phyloP scores from a whole-genome alignment of 352 stramenopile species.

The Phytopythium oedochilum region DNA sequence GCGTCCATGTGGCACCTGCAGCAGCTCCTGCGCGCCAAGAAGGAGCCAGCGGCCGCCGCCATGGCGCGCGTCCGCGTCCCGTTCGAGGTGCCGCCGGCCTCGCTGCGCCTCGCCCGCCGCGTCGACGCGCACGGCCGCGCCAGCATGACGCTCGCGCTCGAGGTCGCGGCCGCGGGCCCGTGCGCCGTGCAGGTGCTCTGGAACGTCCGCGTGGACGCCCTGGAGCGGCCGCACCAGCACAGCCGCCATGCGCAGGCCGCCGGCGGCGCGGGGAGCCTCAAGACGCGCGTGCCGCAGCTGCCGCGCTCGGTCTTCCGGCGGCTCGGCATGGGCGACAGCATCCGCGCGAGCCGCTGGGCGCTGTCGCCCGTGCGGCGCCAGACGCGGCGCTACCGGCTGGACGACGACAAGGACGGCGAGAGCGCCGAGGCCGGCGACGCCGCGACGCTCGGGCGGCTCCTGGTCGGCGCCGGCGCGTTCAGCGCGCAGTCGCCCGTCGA shows the following conservation, averaged over 20 bases:
- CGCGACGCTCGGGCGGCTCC: neutral
- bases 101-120: slow-evolving; percentile 15
- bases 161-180: slow-evolving; percentile 13
- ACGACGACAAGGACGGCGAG: slow-evolving; percentile 13
- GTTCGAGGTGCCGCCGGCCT: slow-evolving; percentile 37
- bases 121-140: neutral
- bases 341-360: slow-evolving; percentile 12
- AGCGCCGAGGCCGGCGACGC: neutral
- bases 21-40: slow-evolving; percentile 48
- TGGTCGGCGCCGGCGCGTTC: slow-evolving; percentile 9
- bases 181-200: slow-evolving; percentile 33
- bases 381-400: slow-evolving; percentile 17
- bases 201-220: slow-evolving; percentile 18
- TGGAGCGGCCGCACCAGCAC: slow-evolving; percentile 10
- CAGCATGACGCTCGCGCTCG: slow-evolving; percentile 16
- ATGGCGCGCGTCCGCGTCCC: slow-evolving; percentile 41
- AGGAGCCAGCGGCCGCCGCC: slow-evolving; percentile 18
- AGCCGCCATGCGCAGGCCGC: no score
- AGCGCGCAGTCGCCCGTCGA: slow-evolving; percentile 7
- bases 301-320: neutral
- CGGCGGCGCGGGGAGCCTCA: neutral
- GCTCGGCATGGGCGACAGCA: neutral
- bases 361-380: slow-evolving; percentile 19
- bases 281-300: neutral
- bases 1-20: slow-evolving; percentile 65